phyloP scores from a whole-genome alignment of 192 early-diverging fungal species.

The Rhizoclosmatium sp. region DNA sequence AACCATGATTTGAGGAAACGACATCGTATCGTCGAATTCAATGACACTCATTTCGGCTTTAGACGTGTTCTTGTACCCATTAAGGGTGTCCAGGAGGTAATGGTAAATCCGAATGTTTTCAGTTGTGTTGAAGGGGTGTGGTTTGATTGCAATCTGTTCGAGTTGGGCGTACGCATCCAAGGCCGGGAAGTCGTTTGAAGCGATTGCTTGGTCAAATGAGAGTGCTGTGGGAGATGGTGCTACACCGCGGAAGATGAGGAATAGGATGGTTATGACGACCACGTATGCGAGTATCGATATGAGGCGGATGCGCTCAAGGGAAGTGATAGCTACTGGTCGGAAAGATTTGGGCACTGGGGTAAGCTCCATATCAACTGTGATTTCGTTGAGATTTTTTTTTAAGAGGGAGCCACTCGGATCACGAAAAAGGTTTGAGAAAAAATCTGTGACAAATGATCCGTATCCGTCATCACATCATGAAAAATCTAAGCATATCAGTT shows the following conservation, averaged over 20 bases:
- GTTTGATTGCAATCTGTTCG: neutral
- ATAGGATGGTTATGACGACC: neutral
- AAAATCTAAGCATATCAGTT: no score
- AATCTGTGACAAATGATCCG: no score
- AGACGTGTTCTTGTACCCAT: neutral
- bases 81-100: neutral
- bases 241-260: neutral
- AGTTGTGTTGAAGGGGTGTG: neutral
- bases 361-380: no score
- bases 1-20: neutral
- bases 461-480: no score
- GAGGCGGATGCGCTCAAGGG: no score
- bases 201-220: neutral
- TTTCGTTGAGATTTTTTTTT: no score
- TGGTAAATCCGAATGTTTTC: constrained; percentile 1
- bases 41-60: neutral
- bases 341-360: no score
- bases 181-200: neutral
- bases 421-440: no score
- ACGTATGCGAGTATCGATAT: no score
- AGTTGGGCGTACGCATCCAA: neutral
- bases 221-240: neutral
- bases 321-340: no score
- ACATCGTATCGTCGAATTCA: neutral
- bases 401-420: no score